Evolutionary conservation across 2,329 filamentous ascomycete genomes (phyloP), one percentile per base, ranked within the genome.

Genomic region (Epichloe elymi): DNA sequence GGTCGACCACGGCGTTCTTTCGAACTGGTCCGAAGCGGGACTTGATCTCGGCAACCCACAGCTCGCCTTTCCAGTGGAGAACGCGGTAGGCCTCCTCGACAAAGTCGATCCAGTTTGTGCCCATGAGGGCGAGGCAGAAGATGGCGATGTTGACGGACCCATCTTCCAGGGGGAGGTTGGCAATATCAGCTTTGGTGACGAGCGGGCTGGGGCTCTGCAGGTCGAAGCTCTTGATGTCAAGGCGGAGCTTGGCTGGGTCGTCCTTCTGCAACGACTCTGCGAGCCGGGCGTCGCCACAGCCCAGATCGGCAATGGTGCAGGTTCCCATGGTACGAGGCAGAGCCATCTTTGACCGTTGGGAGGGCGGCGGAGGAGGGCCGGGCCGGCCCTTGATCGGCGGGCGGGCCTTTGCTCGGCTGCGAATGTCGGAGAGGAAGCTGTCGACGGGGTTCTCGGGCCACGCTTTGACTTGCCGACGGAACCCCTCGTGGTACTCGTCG

Each of bases 381-480:
- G 63, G 60, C n/a, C 51, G 58, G 15, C 63, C 61, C 52, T 62
- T 66, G 19, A 55, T 52, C 12, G 61, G 60, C 37, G 63, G 57
- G 26, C 67, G 67, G 19, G 80, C 68, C 46, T 75, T 78, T 19
- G 78, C 88, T n/a, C 91, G 80, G 15, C 69, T 64, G 51, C 81
- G 75, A 57, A 97, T 81, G 48, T 84, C 77, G 30, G 71, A 64
- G 56, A 96, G 83, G 70, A 95, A 97, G 52, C 79, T 80, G 65
- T 96, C 87, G 45, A 98, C 88, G 0, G 93, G 93, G 68, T 98
- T 98, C 63, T 91, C 87, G 7, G 93, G 93, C 93, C 93, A 98
- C 2, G 90, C 86, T 62, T 88, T 84, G 53, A 97, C 93, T 70
- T 98, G 93, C 49, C 90, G 86, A 1, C 90, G 85, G 75, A 98